phyloP scores from a whole-genome alignment of 441 rosid genomes.

The Gossypium schwendimanii region DNA sequence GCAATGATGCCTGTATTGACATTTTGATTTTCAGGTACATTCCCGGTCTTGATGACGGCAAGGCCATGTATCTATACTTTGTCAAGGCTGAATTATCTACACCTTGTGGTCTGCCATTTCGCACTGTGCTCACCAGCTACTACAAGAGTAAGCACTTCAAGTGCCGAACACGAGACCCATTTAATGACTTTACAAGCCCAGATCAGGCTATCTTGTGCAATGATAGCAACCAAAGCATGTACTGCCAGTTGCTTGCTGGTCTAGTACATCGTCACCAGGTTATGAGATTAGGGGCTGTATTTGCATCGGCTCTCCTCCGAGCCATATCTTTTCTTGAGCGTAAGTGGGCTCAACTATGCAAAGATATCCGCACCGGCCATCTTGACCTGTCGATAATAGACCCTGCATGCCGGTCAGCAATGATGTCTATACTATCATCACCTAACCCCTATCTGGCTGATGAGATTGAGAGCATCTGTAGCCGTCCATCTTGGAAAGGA shows the following conservation, averaged over 20 bases:
- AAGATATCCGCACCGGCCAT: constrained; percentile 53
- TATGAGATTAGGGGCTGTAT: constrained; percentile 75
- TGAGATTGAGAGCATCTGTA: constrained; percentile 64
- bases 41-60: constrained; percentile 72
- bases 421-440: constrained; percentile 34
- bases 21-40: constrained; percentile 43
- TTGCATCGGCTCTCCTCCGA: constrained; percentile 78
- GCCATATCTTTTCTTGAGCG: constrained; percentile 69
- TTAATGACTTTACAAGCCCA: constrained; percentile 70
- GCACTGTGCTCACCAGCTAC: constrained; percentile 87
- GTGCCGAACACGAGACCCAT: constrained; percentile 51
- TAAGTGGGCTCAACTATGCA: constrained; percentile 60
- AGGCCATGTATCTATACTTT: constrained; percentile 76
- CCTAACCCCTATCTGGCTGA: constrained; percentile 57
- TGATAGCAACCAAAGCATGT: constrained; percentile 83
- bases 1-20: constrained; percentile 6
- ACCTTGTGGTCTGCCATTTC: constrained; percentile 69
- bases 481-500: constrained; percentile 69
- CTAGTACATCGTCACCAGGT: constrained; percentile 67
- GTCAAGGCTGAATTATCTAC: constrained; percentile 72
- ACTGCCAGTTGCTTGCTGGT: constrained; percentile 78
- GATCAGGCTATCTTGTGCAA: constrained; percentile 66
- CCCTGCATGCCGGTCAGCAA: constrained; percentile 48
- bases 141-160: constrained; percentile 87
- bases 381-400: constrained; percentile 52